Base-by-base conservation (phyloP, 306 rosid species). In the Lotus japonicus region DNA sequence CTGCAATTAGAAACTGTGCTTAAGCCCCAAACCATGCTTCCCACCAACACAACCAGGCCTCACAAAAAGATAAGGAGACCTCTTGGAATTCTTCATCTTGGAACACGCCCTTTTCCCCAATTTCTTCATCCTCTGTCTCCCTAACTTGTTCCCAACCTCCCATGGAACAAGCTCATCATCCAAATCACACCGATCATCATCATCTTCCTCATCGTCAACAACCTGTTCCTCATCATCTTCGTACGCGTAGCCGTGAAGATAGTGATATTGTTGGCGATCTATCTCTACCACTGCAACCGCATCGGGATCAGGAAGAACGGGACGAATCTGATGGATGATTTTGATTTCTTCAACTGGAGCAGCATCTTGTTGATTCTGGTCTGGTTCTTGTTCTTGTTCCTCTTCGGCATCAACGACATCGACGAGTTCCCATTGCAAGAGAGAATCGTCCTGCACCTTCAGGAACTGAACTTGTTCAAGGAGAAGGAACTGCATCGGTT, bases 131-230 rank as follows among this genome's bases (percentile, higher is more conserved):
- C 96, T 85, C 81, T 92, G 82, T 69, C 96, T 75, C 78, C 80
- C 89, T 15, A 89, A 50, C 48, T 83, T 89, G 26, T 59, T 72
- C 58, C 90, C 72, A 13, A 89, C 90, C 13, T 82, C 71, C 96
- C 96, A 89, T 2, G 98, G 96, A 78, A 92, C 87, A 31, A 92
- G 89, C 76, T 92, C 98, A 62, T 92, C 98, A 39, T 92, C 87
- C 72, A 92, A 72, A 49, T 81, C 95, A 31, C 52, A 58, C 60
- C 54, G 74, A 19, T 71, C 78, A 2, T 77, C 85, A 0, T 35
- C 85, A 0, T 49, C 89, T 0, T 57, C 73, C 0, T 1, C 28
- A 2, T 50, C 77, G 0, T 11, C 52, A 8, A 5, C 28, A 11
- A 4, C 70, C 10, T 12, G 52, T 9, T 64, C 71, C 10, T 0